phyloP scores from a whole-genome alignment of 305 asterid genomes.

The Fraxinus latifolia region DNA sequence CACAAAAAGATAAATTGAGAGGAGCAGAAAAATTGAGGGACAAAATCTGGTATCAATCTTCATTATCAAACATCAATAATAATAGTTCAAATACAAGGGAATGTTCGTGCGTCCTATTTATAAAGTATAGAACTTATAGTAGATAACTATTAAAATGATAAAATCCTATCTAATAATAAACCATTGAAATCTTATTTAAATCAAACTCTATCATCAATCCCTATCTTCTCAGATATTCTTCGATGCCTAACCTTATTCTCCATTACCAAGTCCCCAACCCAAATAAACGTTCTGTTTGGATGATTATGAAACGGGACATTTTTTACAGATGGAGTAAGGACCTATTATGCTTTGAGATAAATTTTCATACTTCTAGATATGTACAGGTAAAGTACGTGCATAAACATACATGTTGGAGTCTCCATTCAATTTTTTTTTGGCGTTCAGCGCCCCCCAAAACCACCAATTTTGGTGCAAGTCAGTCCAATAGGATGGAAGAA shows the following conservation, averaged over 20 bases:
- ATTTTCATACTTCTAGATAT: not conserved
- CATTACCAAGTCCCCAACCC: not conserved
- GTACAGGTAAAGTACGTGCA: not conserved
- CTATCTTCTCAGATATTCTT: not conserved
- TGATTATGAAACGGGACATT: not conserved
- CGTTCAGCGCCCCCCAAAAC: not conserved
- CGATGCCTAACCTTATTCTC: not conserved
- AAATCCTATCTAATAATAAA: not conserved
- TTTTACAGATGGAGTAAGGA: not conserved
- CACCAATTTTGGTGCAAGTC: not conserved
- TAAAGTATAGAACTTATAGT: not conserved
- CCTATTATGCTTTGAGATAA: not conserved
- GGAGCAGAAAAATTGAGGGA: not conserved
- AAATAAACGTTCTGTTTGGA: not conserved
- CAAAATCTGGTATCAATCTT: not conserved
- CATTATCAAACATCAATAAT: not conserved
- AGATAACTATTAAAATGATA: not conserved
- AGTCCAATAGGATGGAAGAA: not conserved
- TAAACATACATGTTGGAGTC: not conserved
- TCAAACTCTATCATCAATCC: not conserved
- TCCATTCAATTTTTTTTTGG: not conserved
- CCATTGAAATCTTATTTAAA: not conserved
- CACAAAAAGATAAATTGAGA: not conserved
- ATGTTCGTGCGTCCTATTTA: not conserved
- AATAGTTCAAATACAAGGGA: not conserved